Evolutionary conservation across 176 grass and related monocot genomes (phyloP).

Genomic region (Stipa capillata): DNA sequence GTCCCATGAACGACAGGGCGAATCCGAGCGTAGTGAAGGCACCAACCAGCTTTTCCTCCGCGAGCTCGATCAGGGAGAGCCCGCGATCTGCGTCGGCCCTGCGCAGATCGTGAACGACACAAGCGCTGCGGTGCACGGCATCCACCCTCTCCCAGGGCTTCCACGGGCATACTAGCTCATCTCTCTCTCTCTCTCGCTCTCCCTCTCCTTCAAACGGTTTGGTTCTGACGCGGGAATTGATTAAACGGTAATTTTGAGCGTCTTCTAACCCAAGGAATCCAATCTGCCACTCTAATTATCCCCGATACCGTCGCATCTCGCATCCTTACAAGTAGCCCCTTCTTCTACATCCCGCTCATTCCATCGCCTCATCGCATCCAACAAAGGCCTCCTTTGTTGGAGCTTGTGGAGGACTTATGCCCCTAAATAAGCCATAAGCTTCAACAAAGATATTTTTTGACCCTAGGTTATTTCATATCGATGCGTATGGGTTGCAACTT

Average conservation of each 20-base stretch:
- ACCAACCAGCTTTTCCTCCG: not conserved
- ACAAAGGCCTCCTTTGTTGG: too few species aligned
- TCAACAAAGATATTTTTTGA: too few species aligned
- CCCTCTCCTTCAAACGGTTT: not conserved
- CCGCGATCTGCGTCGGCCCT: not conserved
- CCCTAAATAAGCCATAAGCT: too few species aligned
- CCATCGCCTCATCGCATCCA: not conserved
- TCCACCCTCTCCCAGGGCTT: not conserved
- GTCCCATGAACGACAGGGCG: not conserved
- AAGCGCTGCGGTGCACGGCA: not conserved
- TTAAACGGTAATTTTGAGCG: not conserved
- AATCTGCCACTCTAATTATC: not conserved
- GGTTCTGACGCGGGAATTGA: not conserved
- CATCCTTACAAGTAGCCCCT: not conserved
- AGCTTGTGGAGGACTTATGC: too few species aligned
- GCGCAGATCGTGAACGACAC: not conserved
- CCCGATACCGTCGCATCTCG: not conserved
- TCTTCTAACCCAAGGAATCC: too few species aligned
- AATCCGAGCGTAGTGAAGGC: not conserved
- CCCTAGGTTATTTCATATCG: too few species aligned
- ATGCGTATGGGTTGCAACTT: too few species aligned
- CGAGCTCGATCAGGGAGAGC: not conserved
- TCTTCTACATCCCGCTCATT: not conserved
- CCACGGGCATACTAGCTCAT: not conserved
- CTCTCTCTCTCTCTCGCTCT: not conserved